phyloP scores from a whole-genome alignment of 495 filamentous ascomycete species.

The Penicillium argentinense region DNA sequence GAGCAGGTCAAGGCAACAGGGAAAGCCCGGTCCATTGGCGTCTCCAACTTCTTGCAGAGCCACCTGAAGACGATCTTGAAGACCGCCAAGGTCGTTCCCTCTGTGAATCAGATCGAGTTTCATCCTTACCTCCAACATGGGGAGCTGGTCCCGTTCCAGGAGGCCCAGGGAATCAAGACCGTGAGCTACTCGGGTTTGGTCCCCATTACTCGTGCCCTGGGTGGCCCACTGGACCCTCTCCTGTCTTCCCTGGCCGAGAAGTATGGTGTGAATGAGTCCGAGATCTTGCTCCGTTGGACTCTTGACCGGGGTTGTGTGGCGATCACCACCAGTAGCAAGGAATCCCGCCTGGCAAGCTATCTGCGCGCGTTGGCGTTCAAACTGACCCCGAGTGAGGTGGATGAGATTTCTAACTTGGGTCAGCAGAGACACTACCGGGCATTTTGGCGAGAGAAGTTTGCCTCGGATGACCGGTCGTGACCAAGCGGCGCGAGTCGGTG shows the following conservation, averaged over 20 bases:
- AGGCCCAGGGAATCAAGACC: constrained; percentile 65
- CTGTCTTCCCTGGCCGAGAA: constrained; percentile 65
- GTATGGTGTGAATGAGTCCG: constrained; percentile 70
- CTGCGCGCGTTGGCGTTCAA: constrained; percentile 64
- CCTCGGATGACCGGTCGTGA: constrained; percentile 57
- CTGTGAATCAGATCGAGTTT: constrained; percentile 85
- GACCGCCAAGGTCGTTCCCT: constrained; percentile 63
- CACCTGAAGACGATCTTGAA: constrained; percentile 69
- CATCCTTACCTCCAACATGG: constrained; percentile 84
- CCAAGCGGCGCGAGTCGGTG: too few species aligned
- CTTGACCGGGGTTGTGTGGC: constrained; percentile 77
- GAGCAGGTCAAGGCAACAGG: constrained; percentile 69
- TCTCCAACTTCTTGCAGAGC: constrained; percentile 72
- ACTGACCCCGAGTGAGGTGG: constrained; percentile 68
- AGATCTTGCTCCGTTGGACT: constrained; percentile 74
- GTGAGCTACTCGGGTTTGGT: constrained; percentile 69
- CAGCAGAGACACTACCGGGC: constrained; percentile 66
- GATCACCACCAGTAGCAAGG: constrained; percentile 74
- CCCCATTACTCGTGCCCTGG: constrained; percentile 60
- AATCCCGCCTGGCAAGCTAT: constrained; percentile 67
- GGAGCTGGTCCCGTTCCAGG: constrained; percentile 62
- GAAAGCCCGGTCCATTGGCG: constrained; percentile 74
- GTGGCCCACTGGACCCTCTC: constrained; percentile 67
- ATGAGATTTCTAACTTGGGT: constrained; percentile 62
- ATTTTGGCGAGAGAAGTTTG: constrained; percentile 66